Evolutionary conservation across 495 filamentous ascomycete species (phyloP), one percentile per base, ranked within the genome.

Genomic region (Aspergillus egyptiacus): DNA sequence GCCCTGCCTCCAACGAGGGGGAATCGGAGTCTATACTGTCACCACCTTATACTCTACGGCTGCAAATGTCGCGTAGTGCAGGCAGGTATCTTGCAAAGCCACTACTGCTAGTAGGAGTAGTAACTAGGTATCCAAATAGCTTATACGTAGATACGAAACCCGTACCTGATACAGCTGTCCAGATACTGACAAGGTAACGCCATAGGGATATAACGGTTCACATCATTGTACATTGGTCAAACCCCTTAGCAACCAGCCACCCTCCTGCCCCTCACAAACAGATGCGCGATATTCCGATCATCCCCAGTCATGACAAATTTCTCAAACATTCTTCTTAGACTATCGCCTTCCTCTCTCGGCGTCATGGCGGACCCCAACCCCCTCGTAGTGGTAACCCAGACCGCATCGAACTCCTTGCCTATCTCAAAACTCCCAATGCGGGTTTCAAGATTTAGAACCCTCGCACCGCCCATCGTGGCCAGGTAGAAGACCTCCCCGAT

Each of bases 271-370:
- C 67, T 47, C 1, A 84, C 76, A 63, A 70, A 84, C 3, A 83
- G 80, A 31, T 69, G 56, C 5, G 56, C 62, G 46, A 84, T 80
- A 57, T 83, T 83, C 13, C 81, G 63, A 57, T 84, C 81, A 54
- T 84, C 81, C 0, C 79, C 80, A 7, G 78, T 83, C 78, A 82
- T 81, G 9, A 84, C 37, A 38, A 82, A 85, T 55, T 82, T 84
- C 48, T 85, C 78, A 49, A 84, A 82, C 30, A 80, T 68, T 1
- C 60, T 68, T 38, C 51, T 46, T 0, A 67, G 47, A 0, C 57
- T 55, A 52, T 82, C 79, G 2, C 72, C 69, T 3, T 80, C 75
- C 38, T 80, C 73, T 2, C 79, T 60, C 31, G 71, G 70, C 0
- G 71, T 71, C 69, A 79, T 81, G 4, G 78, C 59, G 0, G 72